Conservation (phyloP, 805 yeast genomes). For the Ogataea angusta region DNA sequence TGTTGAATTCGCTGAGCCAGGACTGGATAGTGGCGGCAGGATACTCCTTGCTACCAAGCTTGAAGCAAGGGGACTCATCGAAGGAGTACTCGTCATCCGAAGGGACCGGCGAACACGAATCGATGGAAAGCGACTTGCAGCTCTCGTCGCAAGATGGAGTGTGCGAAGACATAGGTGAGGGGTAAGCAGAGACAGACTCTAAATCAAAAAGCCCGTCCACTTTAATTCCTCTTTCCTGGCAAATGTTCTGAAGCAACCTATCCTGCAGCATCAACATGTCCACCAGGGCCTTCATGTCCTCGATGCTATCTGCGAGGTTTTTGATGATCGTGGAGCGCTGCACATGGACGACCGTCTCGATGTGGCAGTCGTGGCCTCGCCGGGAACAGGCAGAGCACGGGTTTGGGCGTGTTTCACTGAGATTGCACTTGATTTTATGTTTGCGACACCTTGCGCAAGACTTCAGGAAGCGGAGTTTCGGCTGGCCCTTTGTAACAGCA, state of each 20-base stretch:
- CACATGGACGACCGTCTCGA: slow-evolving; percentile 54
- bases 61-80: slow-evolving; percentile 5
- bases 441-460: slow-evolving; percentile 64
- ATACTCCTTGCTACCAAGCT: slow-evolving; percentile 7
- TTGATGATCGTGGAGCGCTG: slow-evolving; percentile 43
- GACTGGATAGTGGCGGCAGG: slow-evolving; percentile 13
- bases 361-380: slow-evolving; percentile 48
- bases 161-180: slow-evolving; percentile 4
- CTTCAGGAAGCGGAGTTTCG: slow-evolving; percentile 44
- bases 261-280: slow-evolving; percentile 29
- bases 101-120: slow-evolving; percentile 4
- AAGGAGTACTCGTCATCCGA: slow-evolving; percentile 4
- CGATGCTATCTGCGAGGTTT: slow-evolving; percentile 32
- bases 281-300: slow-evolving; percentile 29
- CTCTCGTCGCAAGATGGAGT: slow-evolving; percentile 3
- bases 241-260: slow-evolving; percentile 21
- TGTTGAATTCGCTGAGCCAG: slow-evolving; percentile 21
- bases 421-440: slow-evolving; percentile 67
- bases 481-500: slow-evolving; percentile 22
- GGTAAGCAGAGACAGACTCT: slow-evolving; percentile 9
- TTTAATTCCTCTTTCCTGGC: slow-evolving; percentile 25
- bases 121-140: slow-evolving; percentile 5
- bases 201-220: slow-evolving; percentile 32
- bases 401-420: slow-evolving; percentile 45
- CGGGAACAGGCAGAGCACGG: slow-evolving; percentile 58